Evolutionary conservation across 805 yeast genomes (phyloP).

Genomic region (Barnettozyma sucrosica): DNA sequence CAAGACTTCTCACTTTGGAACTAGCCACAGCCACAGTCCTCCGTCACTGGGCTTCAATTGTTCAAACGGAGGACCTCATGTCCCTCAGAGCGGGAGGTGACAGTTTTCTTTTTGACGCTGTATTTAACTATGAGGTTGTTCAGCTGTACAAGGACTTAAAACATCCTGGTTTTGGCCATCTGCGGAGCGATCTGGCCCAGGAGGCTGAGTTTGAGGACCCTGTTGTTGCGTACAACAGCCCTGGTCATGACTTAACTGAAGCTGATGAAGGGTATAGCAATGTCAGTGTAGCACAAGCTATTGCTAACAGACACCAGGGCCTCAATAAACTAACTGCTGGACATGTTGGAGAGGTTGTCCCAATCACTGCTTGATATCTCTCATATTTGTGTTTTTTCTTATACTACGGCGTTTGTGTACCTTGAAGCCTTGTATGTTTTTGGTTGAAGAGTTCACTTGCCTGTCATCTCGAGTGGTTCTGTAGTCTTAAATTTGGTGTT

Average conservation of each 20-base stretch:
- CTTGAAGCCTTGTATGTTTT: no score
- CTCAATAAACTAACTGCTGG: not conserved
- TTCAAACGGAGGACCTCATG: not conserved
- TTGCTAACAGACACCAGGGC: not conserved
- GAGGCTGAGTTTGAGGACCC: constrained; percentile 9
- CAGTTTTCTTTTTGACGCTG: constrained; percentile 4
- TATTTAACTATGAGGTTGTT: constrained; percentile 7
- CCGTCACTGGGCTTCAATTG: constrained; percentile 16
- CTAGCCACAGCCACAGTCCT: constrained; percentile 10
- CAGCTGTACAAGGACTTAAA: constrained; percentile 1
- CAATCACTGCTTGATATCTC: not conserved
- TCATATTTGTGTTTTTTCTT: not conserved
- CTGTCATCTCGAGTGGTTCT: no score
- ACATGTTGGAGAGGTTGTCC: not conserved
- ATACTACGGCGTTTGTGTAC: not conserved
- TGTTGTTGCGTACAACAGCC: constrained; percentile 2
- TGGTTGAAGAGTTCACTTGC: no score
- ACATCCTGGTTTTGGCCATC: constrained; percentile 15
- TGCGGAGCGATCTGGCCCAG: constrained; percentile 4
- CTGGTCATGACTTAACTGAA: not conserved
- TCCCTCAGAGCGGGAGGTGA: not conserved
- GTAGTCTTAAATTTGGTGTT: no score
- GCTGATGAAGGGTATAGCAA: not conserved
- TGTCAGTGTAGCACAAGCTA: not conserved
- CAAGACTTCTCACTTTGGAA: constrained; percentile 40